These are phyloP conservation scores for Dichotomopilus funicola DNA, from an alignment of 2,329 filamentous ascomycete genomes.

Conservation along the genomic window DNA sequence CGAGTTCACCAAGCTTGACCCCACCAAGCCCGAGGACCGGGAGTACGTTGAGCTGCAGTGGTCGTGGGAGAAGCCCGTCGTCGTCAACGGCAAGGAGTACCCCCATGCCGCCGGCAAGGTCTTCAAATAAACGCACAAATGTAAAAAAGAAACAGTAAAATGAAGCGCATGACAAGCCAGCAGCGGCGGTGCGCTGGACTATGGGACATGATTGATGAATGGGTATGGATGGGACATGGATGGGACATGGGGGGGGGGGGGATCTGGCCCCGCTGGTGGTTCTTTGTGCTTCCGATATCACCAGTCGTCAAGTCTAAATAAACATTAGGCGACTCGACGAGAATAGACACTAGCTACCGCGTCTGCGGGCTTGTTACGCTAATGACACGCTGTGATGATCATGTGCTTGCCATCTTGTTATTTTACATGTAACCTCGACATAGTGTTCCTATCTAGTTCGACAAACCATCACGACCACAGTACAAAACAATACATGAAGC, in stretches of 20 bases:
- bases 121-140: conserved; percentile 71
- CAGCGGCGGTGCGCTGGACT: conserved; percentile 20
- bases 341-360: conserved; percentile 21
- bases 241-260: conserved; percentile 16
- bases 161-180: conserved; percentile 15
- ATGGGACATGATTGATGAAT: conserved; percentile 26
- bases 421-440: not conserved
- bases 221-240: conserved; percentile 20
- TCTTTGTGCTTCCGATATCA: conserved; percentile 22
- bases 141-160: not conserved
- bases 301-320: conserved; percentile 14
- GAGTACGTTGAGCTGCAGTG: conserved; percentile 82
- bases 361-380: conserved; percentile 10
- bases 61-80: conserved; percentile 83
- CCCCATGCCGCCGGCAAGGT: conserved; percentile 89
- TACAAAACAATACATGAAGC: no score
- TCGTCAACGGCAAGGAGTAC: conserved; percentile 80
- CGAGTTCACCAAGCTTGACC: conserved; percentile 93
- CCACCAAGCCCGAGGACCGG: conserved; percentile 73
- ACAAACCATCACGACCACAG: no score
- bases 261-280: conserved; percentile 18
- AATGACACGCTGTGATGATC: not conserved
- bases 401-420: not conserved
- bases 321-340: conserved; percentile 17
- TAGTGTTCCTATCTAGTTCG: not conserved